Evolutionary conservation across 1,284 basidiomycete species (phyloP).

Genomic region (Xerocomus amazonicus): DNA sequence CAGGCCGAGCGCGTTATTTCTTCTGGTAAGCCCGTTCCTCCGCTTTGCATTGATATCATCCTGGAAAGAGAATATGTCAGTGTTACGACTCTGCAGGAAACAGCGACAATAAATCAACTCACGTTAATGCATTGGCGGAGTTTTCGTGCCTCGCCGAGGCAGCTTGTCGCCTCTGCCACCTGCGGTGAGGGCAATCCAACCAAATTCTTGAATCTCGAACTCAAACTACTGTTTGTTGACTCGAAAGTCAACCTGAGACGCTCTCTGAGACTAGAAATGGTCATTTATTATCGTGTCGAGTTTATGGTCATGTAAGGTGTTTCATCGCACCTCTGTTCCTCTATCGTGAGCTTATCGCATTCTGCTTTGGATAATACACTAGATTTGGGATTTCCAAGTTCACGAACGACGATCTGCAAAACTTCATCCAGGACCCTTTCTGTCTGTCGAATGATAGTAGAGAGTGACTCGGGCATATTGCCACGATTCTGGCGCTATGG

Average conservation of each 20-base stretch:
- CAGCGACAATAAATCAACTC: background rate
- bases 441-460: background rate
- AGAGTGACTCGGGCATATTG: conserved; percentile 12
- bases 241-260: background rate
- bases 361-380: conserved; percentile 10
- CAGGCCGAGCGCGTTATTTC: background rate
- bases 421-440: conserved; percentile 10
- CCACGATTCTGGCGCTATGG: background rate
- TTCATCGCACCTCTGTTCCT: conserved; percentile 9
- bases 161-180: background rate
- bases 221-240: background rate
- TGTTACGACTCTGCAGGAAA: background rate
- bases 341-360: background rate
- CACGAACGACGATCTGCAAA: background rate
- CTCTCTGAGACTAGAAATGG: conserved; percentile 6
- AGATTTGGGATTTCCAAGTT: background rate
- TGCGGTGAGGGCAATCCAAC: conserved; percentile 9
- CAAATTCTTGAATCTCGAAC: background rate
- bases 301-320: background rate
- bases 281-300: background rate
- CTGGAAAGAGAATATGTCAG: conserved; percentile 2
- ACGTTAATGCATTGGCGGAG: conserved; percentile 9
- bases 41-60: conserved; percentile 1
- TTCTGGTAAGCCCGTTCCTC: background rate
- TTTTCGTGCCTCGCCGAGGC: conserved; percentile 2